Evolutionary conservation across 306 rosid species (phyloP).

Genomic region (Begonia loranthoides): DNA sequence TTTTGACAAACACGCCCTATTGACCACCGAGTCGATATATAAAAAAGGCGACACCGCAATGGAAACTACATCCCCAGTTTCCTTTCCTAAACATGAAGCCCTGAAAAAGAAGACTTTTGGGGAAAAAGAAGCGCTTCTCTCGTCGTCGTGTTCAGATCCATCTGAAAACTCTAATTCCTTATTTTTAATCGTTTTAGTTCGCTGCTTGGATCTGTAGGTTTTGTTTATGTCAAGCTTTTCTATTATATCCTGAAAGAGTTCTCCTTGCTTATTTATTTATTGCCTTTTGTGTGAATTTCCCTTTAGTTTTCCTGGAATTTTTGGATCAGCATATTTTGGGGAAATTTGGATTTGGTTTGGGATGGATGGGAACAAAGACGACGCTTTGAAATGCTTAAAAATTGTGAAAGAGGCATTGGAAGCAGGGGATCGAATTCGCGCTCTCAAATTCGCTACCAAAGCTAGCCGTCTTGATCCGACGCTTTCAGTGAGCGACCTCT

Average conservation of each 20-base stretch:
- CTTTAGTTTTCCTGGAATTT: neutral
- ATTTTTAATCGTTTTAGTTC: conserved; percentile 7
- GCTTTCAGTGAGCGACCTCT: conserved; percentile 52
- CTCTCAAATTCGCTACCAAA: conserved; percentile 56
- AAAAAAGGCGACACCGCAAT: neutral
- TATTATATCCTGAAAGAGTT: neutral
- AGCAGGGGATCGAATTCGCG: conserved; percentile 60
- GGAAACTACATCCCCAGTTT: neutral
- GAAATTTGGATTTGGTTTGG: conserved; percentile 10
- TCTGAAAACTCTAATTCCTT: conserved; percentile 29
- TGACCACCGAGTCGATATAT: neutral
- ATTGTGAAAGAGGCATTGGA: conserved; percentile 63
- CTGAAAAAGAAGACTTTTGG: neutral
- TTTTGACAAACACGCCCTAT: neutral
- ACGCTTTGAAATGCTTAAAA: conserved; percentile 64
- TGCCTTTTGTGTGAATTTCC: neutral
- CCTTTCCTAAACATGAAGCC: neutral
- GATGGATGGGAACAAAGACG: conserved; percentile 96
- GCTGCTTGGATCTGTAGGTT: neutral
- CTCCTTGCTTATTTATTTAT: neutral
- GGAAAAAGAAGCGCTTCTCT: conserved; percentile 2
- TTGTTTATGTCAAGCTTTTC: neutral
- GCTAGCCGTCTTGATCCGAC: conserved; percentile 87
- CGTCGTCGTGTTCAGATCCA: conserved; percentile 15
- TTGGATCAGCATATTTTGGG: neutral